A percentile compares a stretch with the other conserved stretches of the same genome.
phyloP scores from a whole-genome alignment of 257 asterid species.

The Nicotiana tabacum region DNA sequence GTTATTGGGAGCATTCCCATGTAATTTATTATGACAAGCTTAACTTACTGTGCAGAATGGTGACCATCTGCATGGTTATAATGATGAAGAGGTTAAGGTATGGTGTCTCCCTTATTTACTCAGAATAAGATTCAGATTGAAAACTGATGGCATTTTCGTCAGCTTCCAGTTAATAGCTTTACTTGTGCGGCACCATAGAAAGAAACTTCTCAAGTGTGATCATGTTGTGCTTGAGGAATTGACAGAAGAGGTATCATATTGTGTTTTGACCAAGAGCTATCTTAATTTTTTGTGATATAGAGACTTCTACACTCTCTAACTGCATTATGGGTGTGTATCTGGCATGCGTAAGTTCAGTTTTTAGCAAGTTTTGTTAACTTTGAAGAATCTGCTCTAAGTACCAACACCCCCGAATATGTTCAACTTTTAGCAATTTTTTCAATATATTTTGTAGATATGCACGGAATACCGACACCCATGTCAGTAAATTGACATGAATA shows the following conservation, averaged over 20 bases:
- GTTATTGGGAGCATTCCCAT: not conserved
- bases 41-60: conserved; percentile 46
- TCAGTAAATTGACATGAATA: not conserved
- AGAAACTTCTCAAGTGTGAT: conserved; percentile 52
- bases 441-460: not conserved
- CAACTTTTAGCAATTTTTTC: not conserved
- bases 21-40: conserved; percentile 14
- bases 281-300: not conserved
- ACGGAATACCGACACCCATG: not conserved
- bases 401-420: not conserved
- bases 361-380: not conserved
- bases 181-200: conserved; percentile 70
- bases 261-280: not conserved
- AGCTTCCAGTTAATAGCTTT: conserved; percentile 61
- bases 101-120: conserved; percentile 9
- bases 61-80: conserved; percentile 61
- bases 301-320: not conserved
- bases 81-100: conserved; percentile 59
- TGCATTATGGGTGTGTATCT: not conserved
- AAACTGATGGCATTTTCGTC: conserved; percentile 19
- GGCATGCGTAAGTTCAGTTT: not conserved
- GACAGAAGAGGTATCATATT: conserved; percentile 37
- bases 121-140: not conserved
- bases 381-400: not conserved
- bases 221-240: conserved; percentile 32